Evolutionary conservation across 257 asterid species (phyloP).

Genomic region (Jacaranda mimosifolia): DNA sequence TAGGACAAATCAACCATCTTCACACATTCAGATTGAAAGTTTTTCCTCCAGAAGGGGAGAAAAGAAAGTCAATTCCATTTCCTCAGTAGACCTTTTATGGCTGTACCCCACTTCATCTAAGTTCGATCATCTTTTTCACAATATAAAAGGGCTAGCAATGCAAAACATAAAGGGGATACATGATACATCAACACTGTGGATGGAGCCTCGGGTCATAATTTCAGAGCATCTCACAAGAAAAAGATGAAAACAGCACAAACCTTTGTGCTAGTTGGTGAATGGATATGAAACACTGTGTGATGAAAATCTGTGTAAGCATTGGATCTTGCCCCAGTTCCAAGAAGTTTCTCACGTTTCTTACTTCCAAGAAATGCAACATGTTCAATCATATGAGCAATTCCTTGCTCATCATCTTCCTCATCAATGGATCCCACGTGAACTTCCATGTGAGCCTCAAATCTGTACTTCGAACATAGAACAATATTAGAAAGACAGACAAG

Average conservation of each 20-base stretch:
- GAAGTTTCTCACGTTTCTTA: slow-evolving; percentile 98
- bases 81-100: slow-evolving; percentile 14
- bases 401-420: slow-evolving; percentile 99
- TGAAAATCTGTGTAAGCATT: slow-evolving; percentile 99
- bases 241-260: slow-evolving; percentile 49
- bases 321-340: slow-evolving; percentile 98
- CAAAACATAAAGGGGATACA: slow-evolving; percentile 7
- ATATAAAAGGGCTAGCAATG: slow-evolving; percentile 16
- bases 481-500: slow-evolving; percentile 27
- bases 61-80: slow-evolving; percentile 11
- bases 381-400: slow-evolving; percentile 99
- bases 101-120: slow-evolving; percentile 23
- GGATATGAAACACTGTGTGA: slow-evolving; percentile 98
- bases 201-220: not conserved
- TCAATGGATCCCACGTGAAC: slow-evolving; percentile 98
- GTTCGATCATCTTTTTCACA: slow-evolving; percentile 12
- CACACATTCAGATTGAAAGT: not conserved
- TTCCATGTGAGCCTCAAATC: slow-evolving; percentile 99
- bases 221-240: slow-evolving; percentile 18
- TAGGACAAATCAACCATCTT: slow-evolving; percentile 4
- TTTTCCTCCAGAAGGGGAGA: not conserved
- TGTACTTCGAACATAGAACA: slow-evolving; percentile 43
- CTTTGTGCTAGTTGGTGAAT: slow-evolving; percentile 93
- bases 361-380: slow-evolving; percentile 99
- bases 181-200: not conserved